These are phyloP conservation scores for Lasiodiplodia sp. DNA, from an alignment of 2,329 filamentous ascomycete genomes.

Conservation along the genomic window DNA sequence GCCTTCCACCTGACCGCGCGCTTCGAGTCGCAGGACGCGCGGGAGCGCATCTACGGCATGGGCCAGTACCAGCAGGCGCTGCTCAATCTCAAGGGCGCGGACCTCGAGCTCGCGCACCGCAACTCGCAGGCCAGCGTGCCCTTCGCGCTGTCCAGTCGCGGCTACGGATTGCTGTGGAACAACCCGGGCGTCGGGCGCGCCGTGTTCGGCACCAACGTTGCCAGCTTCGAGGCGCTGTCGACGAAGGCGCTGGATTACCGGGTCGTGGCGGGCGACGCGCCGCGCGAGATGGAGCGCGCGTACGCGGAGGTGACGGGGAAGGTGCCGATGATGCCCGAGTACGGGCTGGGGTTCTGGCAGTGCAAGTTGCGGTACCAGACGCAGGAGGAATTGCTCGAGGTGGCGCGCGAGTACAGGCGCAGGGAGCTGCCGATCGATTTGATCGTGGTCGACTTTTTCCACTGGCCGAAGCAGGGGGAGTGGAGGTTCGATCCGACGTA, in stretches of 20 bases:
- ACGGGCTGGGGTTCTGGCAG: slow-evolving; percentile 73
- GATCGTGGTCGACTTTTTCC: slow-evolving; percentile 74
- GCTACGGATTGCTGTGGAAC: slow-evolving; percentile 72
- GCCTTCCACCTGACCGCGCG: slow-evolving; percentile 64
- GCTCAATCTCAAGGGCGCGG: slow-evolving; percentile 68
- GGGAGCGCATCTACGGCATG: slow-evolving; percentile 73
- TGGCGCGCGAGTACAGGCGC: slow-evolving; percentile 66
- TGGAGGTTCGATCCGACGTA: slow-evolving; percentile 71
- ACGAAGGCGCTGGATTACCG: slow-evolving; percentile 69
- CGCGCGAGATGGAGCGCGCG: slow-evolving; percentile 62
- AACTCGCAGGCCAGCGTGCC: slow-evolving; percentile 72
- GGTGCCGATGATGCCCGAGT: slow-evolving; percentile 73
- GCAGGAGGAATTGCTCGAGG: slow-evolving; percentile 67
- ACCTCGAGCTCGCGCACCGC: slow-evolving; percentile 70
- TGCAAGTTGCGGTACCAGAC: slow-evolving; percentile 72
- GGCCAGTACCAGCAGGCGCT: slow-evolving; percentile 72
- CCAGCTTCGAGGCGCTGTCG: slow-evolving; percentile 67
- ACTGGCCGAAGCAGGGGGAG: slow-evolving; percentile 71
- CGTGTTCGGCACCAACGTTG: slow-evolving; percentile 67
- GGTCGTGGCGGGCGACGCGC: slow-evolving; percentile 66
- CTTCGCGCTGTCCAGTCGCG: slow-evolving; percentile 65
- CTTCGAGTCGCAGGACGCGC: slow-evolving; percentile 61
- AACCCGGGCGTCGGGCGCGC: slow-evolving; percentile 68
- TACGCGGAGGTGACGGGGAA: slow-evolving; percentile 66
- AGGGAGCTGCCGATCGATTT: slow-evolving; percentile 66